A percentile compares a stretch with the other conserved stretches of the same genome.
Conservation (phyloP, 495 filamentous ascomycete genomes). For the Penicillium diatomitis region DNA sequence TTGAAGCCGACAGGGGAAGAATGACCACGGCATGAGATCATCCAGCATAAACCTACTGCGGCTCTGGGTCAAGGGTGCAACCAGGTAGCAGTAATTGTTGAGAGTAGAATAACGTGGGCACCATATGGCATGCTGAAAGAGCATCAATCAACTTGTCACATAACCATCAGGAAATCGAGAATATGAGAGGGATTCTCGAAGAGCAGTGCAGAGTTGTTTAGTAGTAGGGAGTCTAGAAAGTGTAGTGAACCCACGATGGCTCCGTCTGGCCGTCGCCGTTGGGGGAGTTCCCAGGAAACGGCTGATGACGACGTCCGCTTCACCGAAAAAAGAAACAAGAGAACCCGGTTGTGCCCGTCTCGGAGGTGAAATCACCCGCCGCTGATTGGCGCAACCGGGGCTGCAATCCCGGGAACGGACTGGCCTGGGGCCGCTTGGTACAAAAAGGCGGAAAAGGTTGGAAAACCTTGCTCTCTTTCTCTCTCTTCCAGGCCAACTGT, state of each 20-base stretch:
- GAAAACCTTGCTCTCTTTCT: conserved; percentile 23
- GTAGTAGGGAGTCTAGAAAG: too few species aligned
- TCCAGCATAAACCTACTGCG: neutral
- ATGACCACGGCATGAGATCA: conserved; percentile 19
- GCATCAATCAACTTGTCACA: too few species aligned
- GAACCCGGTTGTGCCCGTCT: conserved; percentile 30
- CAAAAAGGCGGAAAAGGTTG: conserved; percentile 18
- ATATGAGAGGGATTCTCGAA: too few species aligned
- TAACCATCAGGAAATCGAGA: too few species aligned
- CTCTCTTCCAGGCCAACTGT: too few species aligned
- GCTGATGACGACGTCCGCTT: neutral
- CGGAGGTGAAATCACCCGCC: conserved; percentile 25
- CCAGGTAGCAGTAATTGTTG: neutral
- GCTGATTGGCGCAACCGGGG: conserved; percentile 27
- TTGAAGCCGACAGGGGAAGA: neutral
- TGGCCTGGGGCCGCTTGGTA: conserved; percentile 24
- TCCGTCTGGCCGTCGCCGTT: too few species aligned
- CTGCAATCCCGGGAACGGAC: conserved; percentile 29
- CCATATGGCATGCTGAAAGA: too few species aligned
- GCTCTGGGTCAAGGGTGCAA: neutral
- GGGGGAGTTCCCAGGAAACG: too few species aligned
- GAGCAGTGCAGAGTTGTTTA: too few species aligned
- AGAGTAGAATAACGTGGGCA: too few species aligned
- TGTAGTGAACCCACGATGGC: too few species aligned
- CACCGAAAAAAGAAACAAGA: neutral